These are phyloP conservation scores for Mycena filopes DNA, from an alignment of 768 basidiomycete species.

Conservation along the genomic window DNA sequence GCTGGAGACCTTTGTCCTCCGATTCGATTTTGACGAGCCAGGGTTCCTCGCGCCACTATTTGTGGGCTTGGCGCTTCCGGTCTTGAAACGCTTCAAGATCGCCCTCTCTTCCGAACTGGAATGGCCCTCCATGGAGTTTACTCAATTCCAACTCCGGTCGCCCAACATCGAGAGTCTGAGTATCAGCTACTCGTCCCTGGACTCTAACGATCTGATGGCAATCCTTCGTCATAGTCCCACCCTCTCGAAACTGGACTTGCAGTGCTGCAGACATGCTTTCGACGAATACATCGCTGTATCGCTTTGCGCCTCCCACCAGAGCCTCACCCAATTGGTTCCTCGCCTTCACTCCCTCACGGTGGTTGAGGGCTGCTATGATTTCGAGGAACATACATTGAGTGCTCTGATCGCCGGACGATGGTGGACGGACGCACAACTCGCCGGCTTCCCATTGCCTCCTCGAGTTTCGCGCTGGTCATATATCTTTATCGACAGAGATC, in stretches of 20 bases:
- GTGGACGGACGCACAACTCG: slow-evolving; percentile 23
- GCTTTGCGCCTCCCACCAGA: slow-evolving; percentile 2
- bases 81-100: background rate
- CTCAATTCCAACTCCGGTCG: slow-evolving; percentile 13
- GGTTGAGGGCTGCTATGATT: background rate
- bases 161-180: slow-evolving; percentile 9
- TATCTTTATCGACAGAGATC: background rate
- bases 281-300: background rate
- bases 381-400: slow-evolving; percentile 4
- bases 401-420: slow-evolving; percentile 22
- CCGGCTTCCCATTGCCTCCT: slow-evolving; percentile 2
- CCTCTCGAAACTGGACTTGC: background rate
- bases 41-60: slow-evolving; percentile 13
- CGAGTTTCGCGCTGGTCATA: slow-evolving; percentile 17
- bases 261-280: background rate
- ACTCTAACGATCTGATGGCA: background rate
- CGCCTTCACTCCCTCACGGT: background rate
- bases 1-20: background rate
- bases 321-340: slow-evolving; percentile 1
- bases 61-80: slow-evolving; percentile 11
- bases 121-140: slow-evolving; percentile 10
- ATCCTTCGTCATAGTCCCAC: slow-evolving; percentile 10
- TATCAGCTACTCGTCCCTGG: slow-evolving; percentile 3
- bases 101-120: too few relatives aligned
- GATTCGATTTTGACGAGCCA: background rate